phyloP scores from a whole-genome alignment of 2,329 filamentous ascomycete genomes.

The Celoporthe dispersa region DNA sequence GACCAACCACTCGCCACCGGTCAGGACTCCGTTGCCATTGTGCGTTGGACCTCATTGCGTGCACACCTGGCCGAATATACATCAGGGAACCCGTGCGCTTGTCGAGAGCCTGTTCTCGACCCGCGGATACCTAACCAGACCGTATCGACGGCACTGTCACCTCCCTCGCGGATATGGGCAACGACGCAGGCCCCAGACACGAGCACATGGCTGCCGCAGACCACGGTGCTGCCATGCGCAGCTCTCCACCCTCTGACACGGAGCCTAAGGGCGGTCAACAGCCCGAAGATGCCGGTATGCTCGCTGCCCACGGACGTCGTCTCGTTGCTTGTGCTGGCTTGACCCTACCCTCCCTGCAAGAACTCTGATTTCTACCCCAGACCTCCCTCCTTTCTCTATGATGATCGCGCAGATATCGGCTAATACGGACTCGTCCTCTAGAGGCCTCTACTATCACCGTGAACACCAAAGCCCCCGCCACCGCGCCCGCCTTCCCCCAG shows the following conservation, averaged over 20 bases:
- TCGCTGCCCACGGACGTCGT: slow-evolving; percentile 16
- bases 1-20: not conserved
- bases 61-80: not conserved
- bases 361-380: not conserved
- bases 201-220: slow-evolving; percentile 25
- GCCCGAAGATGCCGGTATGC: slow-evolving; percentile 30
- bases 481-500: slow-evolving; percentile 63
- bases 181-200: slow-evolving; percentile 29
- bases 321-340: not conserved
- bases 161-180: slow-evolving; percentile 21
- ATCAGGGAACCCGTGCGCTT: not conserved
- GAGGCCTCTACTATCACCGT: slow-evolving; percentile 56
- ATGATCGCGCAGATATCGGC: not conserved
- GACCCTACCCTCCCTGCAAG: not conserved
- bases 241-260: slow-evolving; percentile 24
- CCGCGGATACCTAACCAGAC: not conserved
- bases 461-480: slow-evolving; percentile 47
- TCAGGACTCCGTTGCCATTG: not conserved
- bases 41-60: not conserved
- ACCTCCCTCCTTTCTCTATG: not conserved
- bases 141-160: not conserved
- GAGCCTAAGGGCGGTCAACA: slow-evolving; percentile 23
- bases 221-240: slow-evolving; percentile 17
- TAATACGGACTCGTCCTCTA: slow-evolving; percentile 2
- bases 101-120: not conserved